phyloP scores from a whole-genome alignment of 192 early-diverging fungal genomes.

The Borealophlyctis nickersoniae region DNA sequence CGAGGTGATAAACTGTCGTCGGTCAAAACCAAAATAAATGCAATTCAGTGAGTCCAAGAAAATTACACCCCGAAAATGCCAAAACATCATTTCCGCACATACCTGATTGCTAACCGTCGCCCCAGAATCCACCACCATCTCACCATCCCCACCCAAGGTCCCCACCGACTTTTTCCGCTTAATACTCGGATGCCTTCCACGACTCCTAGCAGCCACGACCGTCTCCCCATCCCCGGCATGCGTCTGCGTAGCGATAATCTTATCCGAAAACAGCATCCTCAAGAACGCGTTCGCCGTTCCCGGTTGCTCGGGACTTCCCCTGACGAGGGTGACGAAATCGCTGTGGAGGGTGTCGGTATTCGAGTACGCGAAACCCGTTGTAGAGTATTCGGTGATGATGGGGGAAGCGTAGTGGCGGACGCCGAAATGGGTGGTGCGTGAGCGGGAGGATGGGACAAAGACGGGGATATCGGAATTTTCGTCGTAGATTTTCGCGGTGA shows the following conservation, averaged over 20 bases:
- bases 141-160: conserved; percentile 17
- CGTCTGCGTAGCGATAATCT: conserved; percentile 44
- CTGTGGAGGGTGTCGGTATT: conserved; percentile 67
- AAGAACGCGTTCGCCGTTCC: conserved; percentile 46
- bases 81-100: too few relatives aligned
- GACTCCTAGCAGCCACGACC: conserved; percentile 36
- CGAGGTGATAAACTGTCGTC: conserved; percentile 38
- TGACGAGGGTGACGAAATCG: conserved; percentile 81
- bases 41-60: too few relatives aligned
- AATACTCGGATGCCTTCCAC: conserved; percentile 36
- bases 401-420: conserved; percentile 43
- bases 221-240: conserved; percentile 32
- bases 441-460: conserved; percentile 32
- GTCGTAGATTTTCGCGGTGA: conserved; percentile 30
- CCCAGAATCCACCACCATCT: conserved; percentile 25
- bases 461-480: conserved; percentile 38
- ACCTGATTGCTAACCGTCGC: conserved; percentile 42
- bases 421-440: conserved; percentile 54
- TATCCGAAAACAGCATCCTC: conserved; percentile 41
- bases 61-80: too few relatives aligned
- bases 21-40: too few relatives aligned
- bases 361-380: conserved; percentile 71
- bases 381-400: conserved; percentile 74
- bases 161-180: conserved; percentile 23
- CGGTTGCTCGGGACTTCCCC: conserved; percentile 50